Evolutionary conservation across 805 yeast species (phyloP).

Genomic region (Kregervanrija pseudodelftensis): DNA sequence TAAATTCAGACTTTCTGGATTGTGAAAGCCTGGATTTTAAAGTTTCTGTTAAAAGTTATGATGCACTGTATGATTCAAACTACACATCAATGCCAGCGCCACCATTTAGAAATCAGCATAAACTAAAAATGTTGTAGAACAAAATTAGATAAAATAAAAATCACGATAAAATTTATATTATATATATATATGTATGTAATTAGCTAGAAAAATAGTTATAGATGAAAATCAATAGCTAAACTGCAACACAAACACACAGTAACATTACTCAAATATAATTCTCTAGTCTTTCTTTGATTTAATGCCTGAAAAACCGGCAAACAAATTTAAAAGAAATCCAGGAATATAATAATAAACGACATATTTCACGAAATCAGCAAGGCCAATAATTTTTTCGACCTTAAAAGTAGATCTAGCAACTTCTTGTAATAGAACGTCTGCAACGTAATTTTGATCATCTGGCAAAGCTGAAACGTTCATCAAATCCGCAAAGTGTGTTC

Average conservation of each 20-base stretch:
- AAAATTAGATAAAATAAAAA: neutral
- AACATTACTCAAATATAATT: neutral
- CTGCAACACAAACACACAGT: neutral
- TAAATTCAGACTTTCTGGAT: conserved; percentile 45
- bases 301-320: neutral
- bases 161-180: neutral
- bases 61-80: conserved; percentile 45
- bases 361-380: neutral
- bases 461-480: conserved; percentile 1
- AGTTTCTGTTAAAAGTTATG: conserved; percentile 44
- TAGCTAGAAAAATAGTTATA: neutral
- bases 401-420: conserved; percentile 2
- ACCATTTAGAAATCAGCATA: conserved; percentile 8
- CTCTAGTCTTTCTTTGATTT: neutral
- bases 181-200: neutral
- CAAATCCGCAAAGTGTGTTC: conserved; percentile 1
- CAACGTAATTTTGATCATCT: conserved; percentile 5
- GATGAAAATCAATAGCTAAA: neutral
- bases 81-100: conserved; percentile 30
- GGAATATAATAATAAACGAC: conserved; percentile 5
- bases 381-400: neutral
- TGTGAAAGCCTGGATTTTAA: conserved; percentile 54
- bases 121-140: conserved; percentile 2
- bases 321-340: conserved; percentile 1
- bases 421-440: conserved; percentile 2